A percentile compares a stretch with the other conserved stretches of the same genome.
Conservation (phyloP, 306 rosid species). For the Acmispon strigosus region DNA sequence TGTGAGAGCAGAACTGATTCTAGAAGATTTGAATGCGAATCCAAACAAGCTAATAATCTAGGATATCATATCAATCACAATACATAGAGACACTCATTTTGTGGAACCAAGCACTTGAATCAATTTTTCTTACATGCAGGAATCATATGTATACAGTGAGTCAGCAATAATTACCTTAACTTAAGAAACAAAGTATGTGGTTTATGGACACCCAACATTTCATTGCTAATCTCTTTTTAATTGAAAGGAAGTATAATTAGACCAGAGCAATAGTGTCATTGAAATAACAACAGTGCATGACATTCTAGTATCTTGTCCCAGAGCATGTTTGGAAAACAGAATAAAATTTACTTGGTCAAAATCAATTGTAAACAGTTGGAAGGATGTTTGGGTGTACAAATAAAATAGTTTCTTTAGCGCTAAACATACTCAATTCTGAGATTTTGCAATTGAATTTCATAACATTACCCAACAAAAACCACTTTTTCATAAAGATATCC, state of each 20-base stretch:
- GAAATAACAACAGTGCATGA: not conserved
- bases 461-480: too few relatives aligned
- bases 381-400: too few relatives aligned
- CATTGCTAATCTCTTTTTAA: not conserved
- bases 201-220: not conserved
- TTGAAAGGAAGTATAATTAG: not conserved
- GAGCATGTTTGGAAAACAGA: too few relatives aligned
- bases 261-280: not conserved
- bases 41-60: not conserved
- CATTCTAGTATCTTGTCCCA: too few relatives aligned
- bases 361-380: too few relatives aligned
- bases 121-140: not conserved
- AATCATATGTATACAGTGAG: not conserved
- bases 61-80: not conserved
- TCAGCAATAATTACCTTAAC: not conserved
- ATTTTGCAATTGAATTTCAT: too few relatives aligned
- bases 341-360: too few relatives aligned
- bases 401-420: too few relatives aligned
- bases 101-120: not conserved
- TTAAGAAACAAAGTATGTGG: not conserved
- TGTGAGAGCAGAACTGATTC: too few relatives aligned
- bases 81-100: not conserved
- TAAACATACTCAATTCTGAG: too few relatives aligned
- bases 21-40: too few relatives aligned
- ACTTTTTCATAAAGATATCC: too few relatives aligned